Evolutionary conservation across 2,329 filamentous ascomycete species (phyloP), one percentile per base, ranked within the genome.

Genomic region (Trichothecium sympodiale): DNA sequence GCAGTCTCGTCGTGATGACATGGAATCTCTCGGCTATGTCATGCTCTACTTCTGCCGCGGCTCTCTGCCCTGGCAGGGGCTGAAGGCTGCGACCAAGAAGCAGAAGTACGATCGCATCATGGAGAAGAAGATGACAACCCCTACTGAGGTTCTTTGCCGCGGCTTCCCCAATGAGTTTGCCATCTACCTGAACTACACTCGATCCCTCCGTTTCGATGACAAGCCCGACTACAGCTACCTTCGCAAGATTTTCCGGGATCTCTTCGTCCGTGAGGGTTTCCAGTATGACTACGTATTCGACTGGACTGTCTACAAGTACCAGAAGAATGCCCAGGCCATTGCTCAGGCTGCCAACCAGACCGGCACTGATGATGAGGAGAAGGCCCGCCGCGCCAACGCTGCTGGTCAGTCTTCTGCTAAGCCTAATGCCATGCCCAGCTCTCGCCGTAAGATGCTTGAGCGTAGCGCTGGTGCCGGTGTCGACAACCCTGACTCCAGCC

Each of bases 51-150:
- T 98, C 71, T 96, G 89, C 74, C 89, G 91, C 64, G 91, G 91
- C 44, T 95, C 88, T 45, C 86, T 98, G 39, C 91, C 91, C 43
- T 98, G 91, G 91, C 91, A 98, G 70, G 91, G 91, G 38, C 74
- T 95, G 37, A 95, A 95, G 77, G 89, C 89, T 68, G 89, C 89
- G 50, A 95, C 88, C 48, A 95, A 95, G 80, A 95, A 95, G 80
- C 89, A 96, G 71, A 98, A 98, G 72, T 96, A 98, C 59, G 91
- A 98, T 67, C 80, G 89, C 46, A 98, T 98, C 68, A 96, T 96
- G 89, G 91, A 98, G 75, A 98, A 98, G 81, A 98, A 98, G 85
- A 96, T 96, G 91, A 98, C 91, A 12, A 98, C 91, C 3, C 88
- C 91, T 8, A 96, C 89, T 50, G 89, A 98, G 66, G 88, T 95